Evolutionary conservation across 768 basidiomycete genomes (phyloP).

Genomic region (Suillus discolor): DNA sequence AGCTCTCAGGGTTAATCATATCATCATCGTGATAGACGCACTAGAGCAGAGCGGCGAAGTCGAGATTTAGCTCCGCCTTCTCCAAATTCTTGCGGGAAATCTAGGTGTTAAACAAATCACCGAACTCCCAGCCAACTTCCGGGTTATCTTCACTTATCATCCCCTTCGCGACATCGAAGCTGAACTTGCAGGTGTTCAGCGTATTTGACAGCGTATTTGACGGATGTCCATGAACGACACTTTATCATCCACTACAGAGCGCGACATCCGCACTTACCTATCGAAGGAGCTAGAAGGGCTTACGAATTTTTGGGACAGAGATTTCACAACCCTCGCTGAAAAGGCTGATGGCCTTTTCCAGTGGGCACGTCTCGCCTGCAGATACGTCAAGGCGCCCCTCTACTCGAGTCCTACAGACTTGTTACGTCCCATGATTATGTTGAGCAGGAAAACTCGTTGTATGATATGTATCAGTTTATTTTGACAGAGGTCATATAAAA

Average conservation of each 20-base stretch:
- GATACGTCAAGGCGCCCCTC: neutral
- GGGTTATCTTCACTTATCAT: constrained; percentile 12
- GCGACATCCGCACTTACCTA: neutral
- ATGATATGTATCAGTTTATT: neutral
- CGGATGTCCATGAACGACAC: neutral
- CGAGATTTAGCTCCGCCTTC: constrained; percentile 11
- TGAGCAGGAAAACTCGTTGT: neutral
- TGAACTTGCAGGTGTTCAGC: neutral
- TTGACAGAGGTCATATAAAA: neutral
- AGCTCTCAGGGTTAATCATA: constrained; percentile 9
- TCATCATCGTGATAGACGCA: constrained; percentile 28
- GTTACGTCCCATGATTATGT: neutral
- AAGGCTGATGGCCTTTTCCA: neutral
- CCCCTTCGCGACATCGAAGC: neutral
- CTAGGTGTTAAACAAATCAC: neutral
- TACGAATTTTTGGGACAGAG: neutral
- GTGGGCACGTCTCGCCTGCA: neutral
- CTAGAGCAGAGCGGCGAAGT: constrained; percentile 19
- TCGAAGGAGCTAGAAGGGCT: neutral
- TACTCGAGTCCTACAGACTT: too few species aligned
- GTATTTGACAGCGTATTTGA: neutral
- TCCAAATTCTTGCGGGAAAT: constrained; percentile 10
- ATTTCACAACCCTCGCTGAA: neutral
- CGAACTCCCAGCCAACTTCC: constrained; percentile 11
- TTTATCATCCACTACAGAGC: neutral